Conservation (phyloP, 2,329 filamentous ascomycete genomes). For the Trichophyton simii region DNA sequence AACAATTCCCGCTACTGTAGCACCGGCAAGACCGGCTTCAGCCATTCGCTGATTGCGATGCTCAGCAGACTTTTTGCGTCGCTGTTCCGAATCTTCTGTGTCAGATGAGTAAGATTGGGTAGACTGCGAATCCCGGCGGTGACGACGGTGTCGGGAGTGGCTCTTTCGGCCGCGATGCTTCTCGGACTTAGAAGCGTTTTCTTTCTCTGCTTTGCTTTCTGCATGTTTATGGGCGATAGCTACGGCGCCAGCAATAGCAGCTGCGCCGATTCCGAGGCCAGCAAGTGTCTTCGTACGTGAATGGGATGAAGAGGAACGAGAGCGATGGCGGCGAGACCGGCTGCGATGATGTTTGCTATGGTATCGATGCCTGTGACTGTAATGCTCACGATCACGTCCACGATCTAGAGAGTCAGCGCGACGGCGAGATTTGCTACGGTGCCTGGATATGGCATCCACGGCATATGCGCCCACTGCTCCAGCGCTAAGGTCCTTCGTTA, state of each 20-base stretch:
- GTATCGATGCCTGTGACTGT: conserved; percentile 21
- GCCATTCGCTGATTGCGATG: conserved; percentile 49
- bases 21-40: conserved; percentile 49
- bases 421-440: conserved; percentile 26
- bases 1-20: conserved; percentile 49
- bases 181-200: conserved; percentile 20
- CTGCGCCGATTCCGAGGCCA: conserved; percentile 41
- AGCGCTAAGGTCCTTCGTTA: conserved; percentile 43
- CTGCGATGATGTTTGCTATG: conserved; percentile 7
- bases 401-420: conserved; percentile 27
- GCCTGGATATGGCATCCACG: conserved; percentile 44
- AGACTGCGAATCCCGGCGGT: conserved; percentile 18
- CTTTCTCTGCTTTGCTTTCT: conserved; percentile 37
- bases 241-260: conserved; percentile 48
- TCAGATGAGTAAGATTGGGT: conserved; percentile 25
- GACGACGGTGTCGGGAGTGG: conserved; percentile 32
- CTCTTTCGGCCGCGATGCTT: conserved; percentile 35
- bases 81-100: conserved; percentile 41
- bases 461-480: conserved; percentile 50
- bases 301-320: conserved; percentile 37
- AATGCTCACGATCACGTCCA: conserved; percentile 24
- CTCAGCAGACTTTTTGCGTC: conserved; percentile 41
- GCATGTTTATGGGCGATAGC: conserved; percentile 44
- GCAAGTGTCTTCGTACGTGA: conserved; percentile 42
- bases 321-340: conserved; percentile 22